Conservation (phyloP, 2,329 filamentous ascomycete species). For the Plectosphaerella plurivora region DNA sequence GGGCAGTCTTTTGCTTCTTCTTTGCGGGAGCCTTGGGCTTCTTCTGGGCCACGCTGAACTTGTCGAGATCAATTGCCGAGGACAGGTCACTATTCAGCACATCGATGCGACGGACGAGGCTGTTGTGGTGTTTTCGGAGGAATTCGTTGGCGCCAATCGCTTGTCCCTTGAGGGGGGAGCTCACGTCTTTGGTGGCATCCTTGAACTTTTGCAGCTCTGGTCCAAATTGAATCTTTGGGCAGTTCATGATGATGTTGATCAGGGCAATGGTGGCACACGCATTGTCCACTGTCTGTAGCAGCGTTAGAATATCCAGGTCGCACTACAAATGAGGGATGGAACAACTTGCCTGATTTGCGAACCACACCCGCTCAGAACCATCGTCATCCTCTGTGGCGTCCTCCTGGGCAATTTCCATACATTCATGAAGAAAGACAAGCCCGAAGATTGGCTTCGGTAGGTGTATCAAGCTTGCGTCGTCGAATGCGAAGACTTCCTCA, state of each 20-base stretch:
- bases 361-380: conserved; percentile 69
- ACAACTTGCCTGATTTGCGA: conserved; percentile 74
- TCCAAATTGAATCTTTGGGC: conserved; percentile 61
- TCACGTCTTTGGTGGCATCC: conserved; percentile 61
- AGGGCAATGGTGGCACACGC: conserved; percentile 90
- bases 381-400: conserved; percentile 50
- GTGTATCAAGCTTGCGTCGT: conserved; percentile 57
- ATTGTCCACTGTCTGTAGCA: conserved; percentile 65
- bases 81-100: conserved; percentile 67
- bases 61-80: conserved; percentile 52
- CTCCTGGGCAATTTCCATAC: conserved; percentile 43
- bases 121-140: conserved; percentile 82
- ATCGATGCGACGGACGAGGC: conserved; percentile 76
- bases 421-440: conserved; percentile 85
- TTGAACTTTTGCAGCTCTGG: conserved; percentile 70
- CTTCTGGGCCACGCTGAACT: conserved; percentile 26
- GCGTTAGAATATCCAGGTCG: not conserved
- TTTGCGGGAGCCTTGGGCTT: not conserved
- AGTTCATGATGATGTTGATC: conserved; percentile 91
- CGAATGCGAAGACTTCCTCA: conserved; percentile 71
- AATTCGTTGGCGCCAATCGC: conserved; percentile 69
- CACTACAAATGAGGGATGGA: not conserved
- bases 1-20: conserved; percentile 27
- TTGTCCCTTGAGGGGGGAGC: conserved; percentile 70
- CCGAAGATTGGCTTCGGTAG: conserved; percentile 76